phyloP scores from a whole-genome alignment of 2,329 filamentous ascomycete species.

The Clarireedia hainanense region DNA sequence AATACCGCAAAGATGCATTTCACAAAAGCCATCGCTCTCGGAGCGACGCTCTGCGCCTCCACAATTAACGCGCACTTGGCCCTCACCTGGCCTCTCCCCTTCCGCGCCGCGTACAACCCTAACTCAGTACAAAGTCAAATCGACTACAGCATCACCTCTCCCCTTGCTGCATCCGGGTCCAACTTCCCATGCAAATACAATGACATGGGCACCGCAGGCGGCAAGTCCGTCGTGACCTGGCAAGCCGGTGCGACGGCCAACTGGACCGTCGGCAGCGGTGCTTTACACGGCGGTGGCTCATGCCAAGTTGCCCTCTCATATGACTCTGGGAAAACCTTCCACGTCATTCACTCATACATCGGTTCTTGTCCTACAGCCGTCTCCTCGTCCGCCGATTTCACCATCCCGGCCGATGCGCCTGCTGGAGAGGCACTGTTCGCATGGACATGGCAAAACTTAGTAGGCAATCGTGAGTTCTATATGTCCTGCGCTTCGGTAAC shows the following conservation, averaged over 20 bases:
- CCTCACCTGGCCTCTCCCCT: slow-evolving; percentile 12
- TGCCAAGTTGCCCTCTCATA: slow-evolving; percentile 54
- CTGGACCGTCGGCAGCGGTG: slow-evolving; percentile 41
- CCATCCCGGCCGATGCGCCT: slow-evolving; percentile 5
- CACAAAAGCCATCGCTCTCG: neutral
- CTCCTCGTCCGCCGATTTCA: neutral
- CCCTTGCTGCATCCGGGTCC: neutral
- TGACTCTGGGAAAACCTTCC: slow-evolving; percentile 48
- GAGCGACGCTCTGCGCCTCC: neutral
- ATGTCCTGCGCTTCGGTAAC: slow-evolving; percentile 56
- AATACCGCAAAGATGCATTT: neutral
- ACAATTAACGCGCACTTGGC: slow-evolving; percentile 12
- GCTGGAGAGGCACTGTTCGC: slow-evolving; percentile 22
- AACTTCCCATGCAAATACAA: slow-evolving; percentile 21
- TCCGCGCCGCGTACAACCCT: slow-evolving; percentile 11
- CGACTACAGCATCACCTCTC: slow-evolving; percentile 15
- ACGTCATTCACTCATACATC: slow-evolving; percentile 46
- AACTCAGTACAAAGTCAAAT: neutral
- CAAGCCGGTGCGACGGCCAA: slow-evolving; percentile 41
- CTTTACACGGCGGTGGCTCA: slow-evolving; percentile 46
- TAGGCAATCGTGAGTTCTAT: slow-evolving; percentile 59
- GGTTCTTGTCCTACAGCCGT: slow-evolving; percentile 1
- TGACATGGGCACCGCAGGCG: slow-evolving; percentile 25
- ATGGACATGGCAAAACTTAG: slow-evolving; percentile 51
- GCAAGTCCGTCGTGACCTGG: slow-evolving; percentile 36